Conservation (phyloP, 495 filamentous ascomycete genomes). For the Penicillium pancosmium region DNA sequence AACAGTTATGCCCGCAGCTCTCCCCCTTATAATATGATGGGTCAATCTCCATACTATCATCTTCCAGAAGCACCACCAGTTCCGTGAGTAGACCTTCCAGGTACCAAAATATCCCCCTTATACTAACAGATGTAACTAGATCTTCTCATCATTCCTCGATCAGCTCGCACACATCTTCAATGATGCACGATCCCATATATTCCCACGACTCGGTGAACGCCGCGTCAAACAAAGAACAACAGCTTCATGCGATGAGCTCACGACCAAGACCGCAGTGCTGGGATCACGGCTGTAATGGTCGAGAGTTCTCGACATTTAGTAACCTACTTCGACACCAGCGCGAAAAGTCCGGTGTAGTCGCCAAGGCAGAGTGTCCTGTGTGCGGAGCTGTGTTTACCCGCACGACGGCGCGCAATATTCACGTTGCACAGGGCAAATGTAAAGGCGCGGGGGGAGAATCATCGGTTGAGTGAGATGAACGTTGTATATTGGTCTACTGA, state of each 20-base stretch:
- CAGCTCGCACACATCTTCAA: conserved; percentile 33
- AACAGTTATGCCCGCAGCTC: conserved; percentile 2
- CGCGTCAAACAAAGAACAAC: conserved; percentile 45
- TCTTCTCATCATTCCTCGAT: conserved; percentile 28
- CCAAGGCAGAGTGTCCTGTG: conserved; percentile 82
- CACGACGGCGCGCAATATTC: conserved; percentile 88
- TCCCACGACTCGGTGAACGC: conserved; percentile 31
- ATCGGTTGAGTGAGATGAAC: conserved; percentile 26
- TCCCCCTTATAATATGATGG: conserved; percentile 31
- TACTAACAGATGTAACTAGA: conserved; percentile 6
- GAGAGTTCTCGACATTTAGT: conserved; percentile 94
- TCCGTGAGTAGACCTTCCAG: conserved; percentile 17
- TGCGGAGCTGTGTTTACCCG: conserved; percentile 91
- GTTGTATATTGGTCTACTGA: conserved; percentile 1
- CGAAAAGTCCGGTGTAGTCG: conserved; percentile 88
- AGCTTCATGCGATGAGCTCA: conserved; percentile 70
- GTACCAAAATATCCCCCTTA: neutral
- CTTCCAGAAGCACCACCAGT: conserved; percentile 23
- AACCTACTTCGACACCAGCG: conserved; percentile 89
- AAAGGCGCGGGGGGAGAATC: conserved; percentile 51
- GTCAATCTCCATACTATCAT: conserved; percentile 27
- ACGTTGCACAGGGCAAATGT: conserved; percentile 88
- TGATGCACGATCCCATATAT: conserved; percentile 35
- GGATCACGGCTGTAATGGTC: conserved; percentile 94
- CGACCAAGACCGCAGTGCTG: conserved; percentile 90